Evolutionary conservation across 139 green algal genomes (phyloP).

Genomic region (Chlorella ohadii): DNA sequence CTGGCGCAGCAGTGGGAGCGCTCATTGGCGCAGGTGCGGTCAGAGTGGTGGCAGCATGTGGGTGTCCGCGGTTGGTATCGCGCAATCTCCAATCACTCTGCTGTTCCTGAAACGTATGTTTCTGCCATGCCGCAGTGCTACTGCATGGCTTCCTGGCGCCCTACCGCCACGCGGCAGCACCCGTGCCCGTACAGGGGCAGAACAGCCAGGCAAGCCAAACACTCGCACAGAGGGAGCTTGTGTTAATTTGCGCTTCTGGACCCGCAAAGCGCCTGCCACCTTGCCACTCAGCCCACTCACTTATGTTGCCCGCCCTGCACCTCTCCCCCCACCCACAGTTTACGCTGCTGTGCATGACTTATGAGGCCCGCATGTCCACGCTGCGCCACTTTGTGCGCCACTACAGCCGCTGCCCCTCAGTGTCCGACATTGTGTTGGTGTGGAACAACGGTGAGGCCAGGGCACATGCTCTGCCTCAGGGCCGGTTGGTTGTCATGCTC

Average conservation of each 20-base stretch:
- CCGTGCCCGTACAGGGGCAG: conserved; percentile 41
- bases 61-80: no score
- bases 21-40: not conserved
- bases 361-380: conserved; percentile 43
- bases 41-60: no score
- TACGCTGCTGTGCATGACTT: conserved; percentile 59
- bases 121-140: not conserved
- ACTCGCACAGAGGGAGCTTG: no score
- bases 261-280: no score
- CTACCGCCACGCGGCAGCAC: not conserved
- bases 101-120: no score
- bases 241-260: no score
- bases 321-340: conserved; percentile 21
- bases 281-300: no score
- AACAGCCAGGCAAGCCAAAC: conserved; percentile 23
- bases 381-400: conserved; percentile 54
- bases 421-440: conserved; percentile 58
- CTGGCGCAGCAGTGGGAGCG: conserved; percentile 9
- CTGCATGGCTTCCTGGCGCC: not conserved
- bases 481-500: no score
- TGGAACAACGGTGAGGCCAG: conserved; percentile 51
- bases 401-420: conserved; percentile 59
- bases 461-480: no score
- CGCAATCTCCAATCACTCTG: no score
- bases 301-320: not conserved